These are phyloP conservation scores for Leucocoprinus birnbaumii DNA, from an alignment of 768 basidiomycete genomes.

Conservation along the genomic window DNA sequence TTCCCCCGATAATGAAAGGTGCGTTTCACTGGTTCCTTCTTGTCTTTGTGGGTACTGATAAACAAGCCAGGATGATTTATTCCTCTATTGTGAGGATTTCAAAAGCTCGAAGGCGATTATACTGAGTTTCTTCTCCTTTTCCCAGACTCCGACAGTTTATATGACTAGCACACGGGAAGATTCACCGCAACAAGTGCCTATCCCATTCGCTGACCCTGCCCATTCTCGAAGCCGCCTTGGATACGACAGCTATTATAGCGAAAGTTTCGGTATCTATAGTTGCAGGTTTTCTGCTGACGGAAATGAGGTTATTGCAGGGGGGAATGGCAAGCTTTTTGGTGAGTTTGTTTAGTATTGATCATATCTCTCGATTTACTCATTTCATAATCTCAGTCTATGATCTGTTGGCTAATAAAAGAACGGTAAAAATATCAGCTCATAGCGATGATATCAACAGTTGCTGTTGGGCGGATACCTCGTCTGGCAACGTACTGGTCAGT, in stretches of 20 bases:
- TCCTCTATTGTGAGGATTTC: conserved; percentile 69
- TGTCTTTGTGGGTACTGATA: background rate
- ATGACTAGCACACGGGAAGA: conserved; percentile 73
- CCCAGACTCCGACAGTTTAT: conserved; percentile 65
- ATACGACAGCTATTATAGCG: conserved; percentile 35
- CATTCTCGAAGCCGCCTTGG: conserved; percentile 25
- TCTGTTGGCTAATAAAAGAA: conserved; percentile 71
- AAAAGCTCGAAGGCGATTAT: background rate
- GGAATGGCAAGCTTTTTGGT: conserved; percentile 78
- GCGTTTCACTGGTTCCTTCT: conserved; percentile 15
- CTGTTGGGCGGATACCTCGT: conserved; percentile 92
- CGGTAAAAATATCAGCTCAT: conserved; percentile 87
- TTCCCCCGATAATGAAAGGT: conserved; percentile 86
- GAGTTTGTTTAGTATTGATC: conserved; percentile 5
- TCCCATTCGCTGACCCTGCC: conserved; percentile 52
- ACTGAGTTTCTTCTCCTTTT: background rate
- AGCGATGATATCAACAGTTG: conserved; percentile 91
- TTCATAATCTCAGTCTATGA: conserved; percentile 91
- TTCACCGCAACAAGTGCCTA: conserved; percentile 57
- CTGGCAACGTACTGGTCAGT: conserved; percentile 92
- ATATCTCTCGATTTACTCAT: conserved; percentile 1
- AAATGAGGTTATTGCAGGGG: conserved; percentile 92
- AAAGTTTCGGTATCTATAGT: conserved; percentile 81
- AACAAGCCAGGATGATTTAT: conserved; percentile 74
- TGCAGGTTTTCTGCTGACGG: conserved; percentile 97